Percentiles rank a stretch among this genome's conserved stretches.
Conservation (phyloP, 345 rosid genomes). For the Luvunga scandens region DNA sequence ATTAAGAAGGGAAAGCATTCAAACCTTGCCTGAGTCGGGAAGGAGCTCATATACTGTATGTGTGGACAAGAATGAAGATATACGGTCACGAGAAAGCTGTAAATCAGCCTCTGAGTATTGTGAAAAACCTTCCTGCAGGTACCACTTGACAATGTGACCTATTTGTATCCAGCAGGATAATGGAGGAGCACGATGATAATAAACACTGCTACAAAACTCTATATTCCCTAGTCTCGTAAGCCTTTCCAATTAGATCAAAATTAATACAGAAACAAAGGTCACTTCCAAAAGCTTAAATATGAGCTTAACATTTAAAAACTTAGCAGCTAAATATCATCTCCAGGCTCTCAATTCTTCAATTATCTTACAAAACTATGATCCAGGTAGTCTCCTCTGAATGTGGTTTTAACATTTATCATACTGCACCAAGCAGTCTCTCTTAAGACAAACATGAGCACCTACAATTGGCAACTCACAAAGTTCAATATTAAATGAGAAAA, state of each 20-base stretch:
- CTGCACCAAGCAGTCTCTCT: not conserved
- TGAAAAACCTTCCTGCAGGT: slow-evolving; percentile 46
- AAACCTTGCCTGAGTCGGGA: slow-evolving; percentile 98
- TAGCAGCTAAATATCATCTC: not conserved
- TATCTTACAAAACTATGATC: not conserved
- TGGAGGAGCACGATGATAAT: not conserved
- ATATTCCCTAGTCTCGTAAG: not conserved
- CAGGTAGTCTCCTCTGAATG: not conserved
- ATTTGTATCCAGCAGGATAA: not conserved
- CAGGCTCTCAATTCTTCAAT: not conserved
- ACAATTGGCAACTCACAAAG: not conserved
- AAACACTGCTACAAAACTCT: not conserved
- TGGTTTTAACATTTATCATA: not conserved
- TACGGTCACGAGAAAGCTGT: slow-evolving; percentile 64
- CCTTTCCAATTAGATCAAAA: not conserved
- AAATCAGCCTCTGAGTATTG: slow-evolving; percentile 65
- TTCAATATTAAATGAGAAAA: not conserved
- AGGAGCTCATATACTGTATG: slow-evolving; percentile 91
- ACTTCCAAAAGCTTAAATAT: not conserved
- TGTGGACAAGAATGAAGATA: slow-evolving; percentile 65
- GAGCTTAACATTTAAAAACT: not conserved
- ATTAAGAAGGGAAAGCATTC: slow-evolving; percentile 37
- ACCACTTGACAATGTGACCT: slow-evolving; percentile 25
- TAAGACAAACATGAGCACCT: not conserved
- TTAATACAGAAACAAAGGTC: not conserved